Evolutionary conservation across 495 filamentous ascomycete species (phyloP).

Genomic region (Penicillium maclennaniae): DNA sequence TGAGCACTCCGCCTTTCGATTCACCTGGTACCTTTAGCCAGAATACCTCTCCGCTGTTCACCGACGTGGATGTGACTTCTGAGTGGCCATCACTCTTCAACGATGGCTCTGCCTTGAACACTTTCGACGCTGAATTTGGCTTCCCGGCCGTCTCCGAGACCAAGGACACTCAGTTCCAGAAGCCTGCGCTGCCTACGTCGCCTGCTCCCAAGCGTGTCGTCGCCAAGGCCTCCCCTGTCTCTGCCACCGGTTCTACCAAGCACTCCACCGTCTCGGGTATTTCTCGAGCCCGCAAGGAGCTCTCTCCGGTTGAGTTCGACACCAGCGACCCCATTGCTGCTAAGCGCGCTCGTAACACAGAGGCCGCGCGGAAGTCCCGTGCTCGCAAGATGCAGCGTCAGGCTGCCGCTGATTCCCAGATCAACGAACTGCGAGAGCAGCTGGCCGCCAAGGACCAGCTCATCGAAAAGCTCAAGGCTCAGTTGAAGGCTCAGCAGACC

Average conservation of each 20-base stretch:
- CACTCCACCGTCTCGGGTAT: constrained; percentile 71
- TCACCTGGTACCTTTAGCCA: constrained; percentile 65
- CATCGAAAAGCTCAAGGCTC: constrained; percentile 45
- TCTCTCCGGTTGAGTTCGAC: constrained; percentile 64
- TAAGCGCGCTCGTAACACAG: constrained; percentile 93
- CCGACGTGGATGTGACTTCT: constrained; percentile 33
- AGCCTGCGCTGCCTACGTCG: constrained; percentile 32
- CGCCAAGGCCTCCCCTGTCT: constrained; percentile 19
- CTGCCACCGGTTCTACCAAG: constrained; percentile 37
- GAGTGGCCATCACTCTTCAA: constrained; percentile 61
- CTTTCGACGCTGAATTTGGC: constrained; percentile 37
- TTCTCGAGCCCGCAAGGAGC: constrained; percentile 69
- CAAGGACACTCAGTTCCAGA: constrained; percentile 25
- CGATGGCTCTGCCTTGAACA: constrained; percentile 31
- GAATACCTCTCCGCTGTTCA: constrained; percentile 68
- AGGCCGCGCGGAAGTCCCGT: constrained; percentile 92
- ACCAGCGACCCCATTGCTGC: constrained; percentile 68
- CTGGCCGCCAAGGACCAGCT: constrained; percentile 56
- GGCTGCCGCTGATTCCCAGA: constrained; percentile 55
- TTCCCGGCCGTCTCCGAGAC: constrained; percentile 21
- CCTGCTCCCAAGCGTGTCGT: constrained; percentile 42
- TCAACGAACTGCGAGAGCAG: constrained; percentile 47
- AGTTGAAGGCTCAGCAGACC: constrained; percentile 19
- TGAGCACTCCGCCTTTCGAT: constrained; percentile 79
- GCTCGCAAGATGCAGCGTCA: constrained; percentile 72